Conservation (phyloP, 768 basidiomycete species). For the Phlegmacium glaucopus region DNA sequence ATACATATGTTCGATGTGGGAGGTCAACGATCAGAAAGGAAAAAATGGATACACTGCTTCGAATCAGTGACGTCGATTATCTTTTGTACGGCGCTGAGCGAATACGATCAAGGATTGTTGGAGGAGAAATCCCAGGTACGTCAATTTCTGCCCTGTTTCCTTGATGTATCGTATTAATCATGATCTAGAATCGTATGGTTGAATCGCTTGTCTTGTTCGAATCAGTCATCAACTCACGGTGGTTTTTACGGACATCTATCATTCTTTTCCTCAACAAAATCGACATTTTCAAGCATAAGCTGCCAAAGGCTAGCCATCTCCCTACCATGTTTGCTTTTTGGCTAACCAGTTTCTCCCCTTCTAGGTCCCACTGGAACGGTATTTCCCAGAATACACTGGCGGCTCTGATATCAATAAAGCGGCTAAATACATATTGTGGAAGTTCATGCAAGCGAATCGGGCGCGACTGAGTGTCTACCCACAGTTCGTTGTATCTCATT, state of each 20-base stretch:
- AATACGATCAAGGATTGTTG: slow-evolving; percentile 71
- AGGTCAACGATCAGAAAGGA: slow-evolving; percentile 66
- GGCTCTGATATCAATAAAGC: slow-evolving; percentile 91
- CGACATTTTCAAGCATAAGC: slow-evolving; percentile 87
- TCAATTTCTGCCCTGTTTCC: slow-evolving; percentile 9
- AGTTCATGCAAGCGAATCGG: slow-evolving; percentile 86
- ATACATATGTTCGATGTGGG: slow-evolving; percentile 79
- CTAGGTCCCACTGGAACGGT: slow-evolving; percentile 69
- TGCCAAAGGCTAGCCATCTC: slow-evolving; percentile 47
- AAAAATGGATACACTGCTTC: slow-evolving; percentile 27
- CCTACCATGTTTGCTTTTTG: slow-evolving; percentile 14
- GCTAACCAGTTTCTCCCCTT: neutral
- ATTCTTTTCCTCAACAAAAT: slow-evolving; percentile 94
- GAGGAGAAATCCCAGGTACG: slow-evolving; percentile 65
- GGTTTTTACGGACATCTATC: slow-evolving; percentile 89
- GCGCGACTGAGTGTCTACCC: slow-evolving; percentile 78
- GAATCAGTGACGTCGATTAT: slow-evolving; percentile 63
- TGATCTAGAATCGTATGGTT: slow-evolving; percentile 80
- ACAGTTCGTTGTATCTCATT: slow-evolving; percentile 49
- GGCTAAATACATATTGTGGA: slow-evolving; percentile 92
- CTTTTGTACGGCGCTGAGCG: slow-evolving; percentile 67
- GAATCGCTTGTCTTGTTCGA: slow-evolving; percentile 72
- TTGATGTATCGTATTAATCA: slow-evolving; percentile 19
- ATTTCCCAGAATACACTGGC: slow-evolving; percentile 88
- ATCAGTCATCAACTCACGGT: slow-evolving; percentile 69